Conservation (phyloP, 192 early-diverging fungal species). For the Gryganskiella cystojenkinii region DNA sequence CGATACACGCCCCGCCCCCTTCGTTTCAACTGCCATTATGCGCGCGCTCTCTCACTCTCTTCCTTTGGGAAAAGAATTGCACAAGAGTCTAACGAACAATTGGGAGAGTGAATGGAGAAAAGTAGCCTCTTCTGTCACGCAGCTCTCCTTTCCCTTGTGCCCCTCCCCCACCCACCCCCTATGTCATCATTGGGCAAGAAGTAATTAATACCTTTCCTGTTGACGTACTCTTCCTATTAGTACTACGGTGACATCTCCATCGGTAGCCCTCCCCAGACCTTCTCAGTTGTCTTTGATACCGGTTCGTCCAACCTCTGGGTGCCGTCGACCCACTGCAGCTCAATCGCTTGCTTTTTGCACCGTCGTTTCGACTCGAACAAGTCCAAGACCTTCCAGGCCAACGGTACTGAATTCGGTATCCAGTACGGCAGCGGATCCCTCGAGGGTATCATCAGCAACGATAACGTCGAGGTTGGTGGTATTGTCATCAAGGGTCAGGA, state of each 20-base stretch:
- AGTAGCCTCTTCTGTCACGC: no score
- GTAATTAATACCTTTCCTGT: no score
- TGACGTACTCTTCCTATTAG: conserved; percentile 41
- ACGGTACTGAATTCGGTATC: conserved; percentile 96
- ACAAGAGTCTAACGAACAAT: no score
- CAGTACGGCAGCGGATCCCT: conserved; percentile 95
- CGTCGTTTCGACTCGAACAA: conserved; percentile 84
- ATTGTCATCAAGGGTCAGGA: conserved; percentile 74
- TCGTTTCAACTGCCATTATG: no score
- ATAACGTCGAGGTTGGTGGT: conserved; percentile 72
- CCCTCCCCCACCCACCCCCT: no score
- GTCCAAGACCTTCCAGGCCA: conserved; percentile 81
- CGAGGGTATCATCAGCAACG: conserved; percentile 92
- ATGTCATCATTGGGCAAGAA: no score
- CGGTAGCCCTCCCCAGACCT: conserved; percentile 91
- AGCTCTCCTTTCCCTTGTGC: no score
- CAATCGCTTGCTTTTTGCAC: conserved; percentile 97
- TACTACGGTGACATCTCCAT: conserved; percentile 94
- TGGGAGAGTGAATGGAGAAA: no score
- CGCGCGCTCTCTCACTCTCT: no score
- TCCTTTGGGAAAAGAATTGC: no score
- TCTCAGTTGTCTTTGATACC: conserved; percentile 95
- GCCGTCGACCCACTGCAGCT: conserved; percentile 91
- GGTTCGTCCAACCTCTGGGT: conserved; percentile 98
- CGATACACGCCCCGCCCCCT: no score